These are phyloP conservation scores for Termitomyces sp. DNA, from an alignment of 768 basidiomycete genomes.

Conservation along the genomic window DNA sequence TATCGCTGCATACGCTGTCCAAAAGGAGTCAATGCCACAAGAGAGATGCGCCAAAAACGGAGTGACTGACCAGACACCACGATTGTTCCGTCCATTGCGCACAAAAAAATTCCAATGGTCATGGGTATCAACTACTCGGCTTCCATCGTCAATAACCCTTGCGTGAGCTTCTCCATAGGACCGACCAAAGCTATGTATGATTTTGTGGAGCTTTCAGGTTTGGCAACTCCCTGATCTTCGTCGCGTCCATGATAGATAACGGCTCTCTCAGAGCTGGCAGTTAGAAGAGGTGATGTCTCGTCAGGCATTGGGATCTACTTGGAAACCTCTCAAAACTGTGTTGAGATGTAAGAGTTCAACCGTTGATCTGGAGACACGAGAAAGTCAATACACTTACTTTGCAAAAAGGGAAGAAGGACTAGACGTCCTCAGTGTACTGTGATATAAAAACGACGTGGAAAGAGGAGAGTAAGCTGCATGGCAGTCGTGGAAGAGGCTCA, in stretches of 20 bases:
- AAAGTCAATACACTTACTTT: not conserved
- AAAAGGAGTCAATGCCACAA: too few species aligned
- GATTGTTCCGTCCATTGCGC: too few species aligned
- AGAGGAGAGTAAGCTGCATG: not conserved
- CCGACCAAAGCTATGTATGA: too few species aligned
- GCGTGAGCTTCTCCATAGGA: too few species aligned
- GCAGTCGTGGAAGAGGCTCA: not conserved
- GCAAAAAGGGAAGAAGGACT: not conserved
- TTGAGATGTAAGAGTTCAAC: not conserved
- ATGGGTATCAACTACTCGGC: too few species aligned
- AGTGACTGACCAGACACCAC: too few species aligned
- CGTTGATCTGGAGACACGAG: not conserved
- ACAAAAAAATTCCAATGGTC: too few species aligned
- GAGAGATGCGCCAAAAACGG: too few species aligned
- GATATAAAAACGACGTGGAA: not conserved
- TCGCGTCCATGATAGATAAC: constrained; percentile 9
- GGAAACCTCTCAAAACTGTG: not conserved
- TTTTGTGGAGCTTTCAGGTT: too few species aligned
- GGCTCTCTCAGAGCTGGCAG: not conserved
- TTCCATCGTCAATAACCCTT: too few species aligned
- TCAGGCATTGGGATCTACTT: constrained; percentile 21
- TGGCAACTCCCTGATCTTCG: constrained; percentile 7
- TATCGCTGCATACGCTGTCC: too few species aligned
- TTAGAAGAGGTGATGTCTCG: constrained; percentile 29
- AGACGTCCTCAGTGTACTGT: not conserved